Evolutionary conservation across 352 stramenopile species (phyloP).

Genomic region (Phytopythium vexans): DNA sequence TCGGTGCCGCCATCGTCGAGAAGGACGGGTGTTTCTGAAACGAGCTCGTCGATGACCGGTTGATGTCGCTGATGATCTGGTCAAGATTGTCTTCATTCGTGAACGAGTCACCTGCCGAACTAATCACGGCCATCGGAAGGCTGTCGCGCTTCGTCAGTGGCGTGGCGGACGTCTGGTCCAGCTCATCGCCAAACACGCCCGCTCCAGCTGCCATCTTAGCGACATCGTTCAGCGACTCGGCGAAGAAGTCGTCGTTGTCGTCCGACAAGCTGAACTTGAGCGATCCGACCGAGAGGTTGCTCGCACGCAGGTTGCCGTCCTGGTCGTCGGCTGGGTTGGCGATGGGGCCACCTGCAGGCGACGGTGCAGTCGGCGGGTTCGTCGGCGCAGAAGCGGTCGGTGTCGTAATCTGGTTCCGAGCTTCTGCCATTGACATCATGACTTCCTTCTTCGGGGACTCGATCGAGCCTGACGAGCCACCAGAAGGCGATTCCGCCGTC

Average conservation of each 20-base stretch:
- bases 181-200: not conserved
- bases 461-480: constrained; percentile 10
- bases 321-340: constrained; percentile 32
- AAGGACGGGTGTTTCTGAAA: constrained; percentile 30
- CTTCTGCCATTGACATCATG: constrained; percentile 3
- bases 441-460: constrained; percentile 40
- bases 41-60: constrained; percentile 41
- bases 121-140: constrained; percentile 64
- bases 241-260: constrained; percentile 63
- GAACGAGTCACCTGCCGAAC: constrained; percentile 67
- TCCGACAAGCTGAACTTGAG: constrained; percentile 75
- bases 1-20: not conserved
- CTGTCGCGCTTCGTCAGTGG: constrained; percentile 52
- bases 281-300: constrained; percentile 65
- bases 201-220: constrained; percentile 29
- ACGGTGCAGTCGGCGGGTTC: constrained; percentile 27
- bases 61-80: constrained; percentile 75
- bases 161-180: constrained; percentile 3
- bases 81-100: constrained; percentile 72
- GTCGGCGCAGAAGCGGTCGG: constrained; percentile 22
- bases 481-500: constrained; percentile 4
- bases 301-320: constrained; percentile 31
- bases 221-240: constrained; percentile 47
- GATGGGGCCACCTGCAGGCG: constrained; percentile 18
- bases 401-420: constrained; percentile 27